phyloP scores from a whole-genome alignment of 192 early-diverging fungal species.

The Coemansia sp. region DNA sequence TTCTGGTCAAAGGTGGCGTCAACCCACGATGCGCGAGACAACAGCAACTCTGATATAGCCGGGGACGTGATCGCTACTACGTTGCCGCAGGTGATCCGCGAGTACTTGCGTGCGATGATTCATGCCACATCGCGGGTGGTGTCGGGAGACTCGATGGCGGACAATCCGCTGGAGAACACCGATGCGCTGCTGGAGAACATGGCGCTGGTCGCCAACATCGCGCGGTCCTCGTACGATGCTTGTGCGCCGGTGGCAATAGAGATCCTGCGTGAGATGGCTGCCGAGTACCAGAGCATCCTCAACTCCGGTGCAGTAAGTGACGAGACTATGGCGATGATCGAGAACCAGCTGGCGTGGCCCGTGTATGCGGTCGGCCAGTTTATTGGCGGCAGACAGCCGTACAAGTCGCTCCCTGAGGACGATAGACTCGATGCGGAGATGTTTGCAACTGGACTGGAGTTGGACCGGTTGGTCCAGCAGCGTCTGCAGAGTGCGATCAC shows the following conservation, averaged over 20 bases:
- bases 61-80: slow-evolving; percentile 41
- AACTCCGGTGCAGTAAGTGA: slow-evolving; percentile 40
- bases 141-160: slow-evolving; percentile 24
- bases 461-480: slow-evolving; percentile 68
- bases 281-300: slow-evolving; percentile 60
- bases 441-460: slow-evolving; percentile 65
- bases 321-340: slow-evolving; percentile 51
- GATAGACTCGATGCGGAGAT: slow-evolving; percentile 78
- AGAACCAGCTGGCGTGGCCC: slow-evolving; percentile 76
- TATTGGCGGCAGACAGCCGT: slow-evolving; percentile 72
- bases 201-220: slow-evolving; percentile 67
- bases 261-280: slow-evolving; percentile 61
- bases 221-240: slow-evolving; percentile 67
- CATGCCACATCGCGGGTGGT: slow-evolving; percentile 30
- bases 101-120: slow-evolving; percentile 54
- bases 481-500: slow-evolving; percentile 58
- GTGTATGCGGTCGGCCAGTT: slow-evolving; percentile 72
- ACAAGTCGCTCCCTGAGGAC: slow-evolving; percentile 74
- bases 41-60: slow-evolving; percentile 20
- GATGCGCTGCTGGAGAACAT: slow-evolving; percentile 68
- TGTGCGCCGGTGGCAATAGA: slow-evolving; percentile 56
- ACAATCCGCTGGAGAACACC: slow-evolving; percentile 45
- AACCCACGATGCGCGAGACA: slow-evolving; percentile 52
- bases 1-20: slow-evolving; percentile 86
- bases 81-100: slow-evolving; percentile 52